phyloP scores from a whole-genome alignment of 192 early-diverging fungal genomes.

The Backusella mclennaniae region DNA sequence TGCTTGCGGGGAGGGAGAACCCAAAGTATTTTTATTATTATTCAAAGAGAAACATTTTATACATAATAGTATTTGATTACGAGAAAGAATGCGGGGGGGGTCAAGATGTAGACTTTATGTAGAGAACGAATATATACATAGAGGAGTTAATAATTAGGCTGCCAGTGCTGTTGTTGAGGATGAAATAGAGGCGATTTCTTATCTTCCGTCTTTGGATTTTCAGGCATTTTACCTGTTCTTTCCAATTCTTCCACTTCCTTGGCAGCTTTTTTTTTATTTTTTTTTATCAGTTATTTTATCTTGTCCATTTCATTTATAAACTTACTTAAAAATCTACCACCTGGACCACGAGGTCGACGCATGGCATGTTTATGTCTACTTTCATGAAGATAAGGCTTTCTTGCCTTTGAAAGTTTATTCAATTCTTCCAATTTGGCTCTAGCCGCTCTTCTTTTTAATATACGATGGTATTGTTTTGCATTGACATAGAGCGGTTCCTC shows the following conservation, averaged over 20 bases:
- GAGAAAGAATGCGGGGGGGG: too few relatives aligned
- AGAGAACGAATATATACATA: not conserved
- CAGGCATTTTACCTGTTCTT: conserved; percentile 31
- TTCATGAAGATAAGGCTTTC: conserved; percentile 96
- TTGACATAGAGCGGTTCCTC: conserved; percentile 94
- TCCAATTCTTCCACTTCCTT: conserved; percentile 72
- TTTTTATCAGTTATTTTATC: too few relatives aligned
- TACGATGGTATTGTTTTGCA: conserved; percentile 98
- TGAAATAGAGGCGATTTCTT: not conserved
- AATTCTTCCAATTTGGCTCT: conserved; percentile 79
- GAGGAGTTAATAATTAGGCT: not conserved
- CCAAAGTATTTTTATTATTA: too few relatives aligned
- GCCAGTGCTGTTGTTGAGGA: not conserved
- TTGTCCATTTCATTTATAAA: not conserved
- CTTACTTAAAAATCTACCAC: conserved; percentile 88
- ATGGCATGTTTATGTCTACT: conserved; percentile 97
- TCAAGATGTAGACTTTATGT: too few relatives aligned
- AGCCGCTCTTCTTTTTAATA: conserved; percentile 91
- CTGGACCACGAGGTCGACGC: conserved; percentile 95
- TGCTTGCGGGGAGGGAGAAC: too few relatives aligned
- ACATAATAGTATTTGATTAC: too few relatives aligned
- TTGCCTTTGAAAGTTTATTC: conserved; percentile 69
- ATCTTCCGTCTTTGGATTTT: not conserved
- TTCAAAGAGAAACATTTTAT: too few relatives aligned
- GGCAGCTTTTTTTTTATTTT: conserved; percentile 38